These are phyloP conservation scores for Zea luxurians DNA, from an alignment of 176 grass and related monocot genomes.

Conservation along the genomic window DNA sequence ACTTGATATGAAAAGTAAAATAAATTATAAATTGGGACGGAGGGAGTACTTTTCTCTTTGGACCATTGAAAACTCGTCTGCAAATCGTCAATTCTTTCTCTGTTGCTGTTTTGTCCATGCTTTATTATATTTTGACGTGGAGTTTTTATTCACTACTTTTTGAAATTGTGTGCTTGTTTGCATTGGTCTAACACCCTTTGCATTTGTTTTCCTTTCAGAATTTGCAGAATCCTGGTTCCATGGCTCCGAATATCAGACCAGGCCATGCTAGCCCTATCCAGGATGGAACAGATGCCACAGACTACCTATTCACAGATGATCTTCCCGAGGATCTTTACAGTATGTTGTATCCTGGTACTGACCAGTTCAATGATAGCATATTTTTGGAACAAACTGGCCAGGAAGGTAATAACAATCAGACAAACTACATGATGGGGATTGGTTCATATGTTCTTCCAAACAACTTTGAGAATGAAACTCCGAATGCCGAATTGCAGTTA, in stretches of 20 bases:
- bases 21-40: too few relatives aligned
- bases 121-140: constrained; percentile 12
- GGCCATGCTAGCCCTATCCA: constrained; percentile 41
- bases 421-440: background rate
- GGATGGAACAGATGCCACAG: constrained; percentile 40
- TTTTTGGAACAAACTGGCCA: background rate
- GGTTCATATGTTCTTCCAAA: background rate
- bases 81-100: constrained; percentile 11
- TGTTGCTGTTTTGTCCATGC: constrained; percentile 4
- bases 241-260: constrained; percentile 45
- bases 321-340: constrained; percentile 50
- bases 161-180: background rate
- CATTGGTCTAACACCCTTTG: background rate
- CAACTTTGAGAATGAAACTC: constrained; percentile 23
- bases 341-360: constrained; percentile 51
- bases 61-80: background rate
- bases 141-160: constrained; percentile 3
- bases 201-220: constrained; percentile 29
- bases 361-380: constrained; percentile 30
- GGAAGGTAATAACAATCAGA: background rate
- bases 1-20: too few relatives aligned
- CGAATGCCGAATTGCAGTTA: constrained; percentile 21
- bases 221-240: constrained; percentile 36
- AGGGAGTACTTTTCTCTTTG: background rate
- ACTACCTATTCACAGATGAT: constrained; percentile 56